Evolutionary conservation across 2,329 filamentous ascomycete species (phyloP), one percentile per base, ranked within the genome.

Genomic region (Orbilia brochopaga): DNA sequence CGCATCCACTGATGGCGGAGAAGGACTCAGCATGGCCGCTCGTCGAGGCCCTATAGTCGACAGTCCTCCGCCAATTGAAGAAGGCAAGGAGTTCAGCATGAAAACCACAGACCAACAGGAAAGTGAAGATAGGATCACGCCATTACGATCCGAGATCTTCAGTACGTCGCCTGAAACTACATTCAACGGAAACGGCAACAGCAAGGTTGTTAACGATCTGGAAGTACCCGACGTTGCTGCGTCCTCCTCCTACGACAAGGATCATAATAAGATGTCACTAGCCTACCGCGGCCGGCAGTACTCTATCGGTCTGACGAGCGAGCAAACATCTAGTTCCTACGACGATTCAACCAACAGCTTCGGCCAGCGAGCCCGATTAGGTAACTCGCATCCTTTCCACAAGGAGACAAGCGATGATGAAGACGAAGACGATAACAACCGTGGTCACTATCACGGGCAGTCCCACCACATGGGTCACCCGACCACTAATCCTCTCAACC

Each of bases 1-100:
- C 8, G 73, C 73, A 19, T 75, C 74, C 4, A 76, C 75, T 7
- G 75, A 77, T 56, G 75, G 75, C 15, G 75, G 75, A 19, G 69
- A 75, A n/a, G 62, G 57, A 19, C 48, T 55, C 30, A 62, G 59
- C 21, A 7, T 61, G 21, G 63, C 60, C 8, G 56, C 70, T 35
- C 58, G 55, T 30, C 58, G 59, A 50, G 69, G 48, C 32, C 63
- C 73, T 30, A 35, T 58, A 24, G 40, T 66, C 30, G 58, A 57
- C n/a, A 63, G 59, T 37, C 63, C 55, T 4, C 53, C 50, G 2
- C 37, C 55, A 19, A 74, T 67, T 37, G 58, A 61, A 24, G 60
- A 69, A 21, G 35, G 67, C 55, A 69, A 73, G 32, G 64, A 55
- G 52, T 19, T 65, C 13, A 57, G 19, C 23, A 51, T 61, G 30